Percentiles rank a stretch among this genome's conserved stretches.
Conservation (phyloP, 805 yeast genomes). For the Kazachstania psychrophila region DNA sequence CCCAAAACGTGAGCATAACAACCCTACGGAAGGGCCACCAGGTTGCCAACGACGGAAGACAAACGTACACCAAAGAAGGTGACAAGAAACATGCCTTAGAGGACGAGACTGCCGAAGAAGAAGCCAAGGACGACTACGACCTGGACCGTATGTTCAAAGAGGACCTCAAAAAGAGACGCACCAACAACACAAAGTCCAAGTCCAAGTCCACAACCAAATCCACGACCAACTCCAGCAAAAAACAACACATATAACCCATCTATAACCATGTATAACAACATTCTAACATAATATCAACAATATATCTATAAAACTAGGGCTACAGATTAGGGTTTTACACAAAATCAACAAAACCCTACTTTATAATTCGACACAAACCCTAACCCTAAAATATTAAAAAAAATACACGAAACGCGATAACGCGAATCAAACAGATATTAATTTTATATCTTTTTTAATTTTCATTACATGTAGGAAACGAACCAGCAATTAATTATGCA, state of each 20-base stretch:
- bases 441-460: too few relatives aligned
- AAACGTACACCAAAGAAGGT: constrained; percentile 17
- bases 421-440: too few relatives aligned
- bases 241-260: neutral
- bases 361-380: too few relatives aligned
- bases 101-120: constrained; percentile 30
- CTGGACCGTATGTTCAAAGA: constrained; percentile 17
- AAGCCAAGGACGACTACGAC: constrained; percentile 16
- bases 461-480: too few relatives aligned
- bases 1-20: constrained; percentile 3
- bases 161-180: constrained; percentile 12
- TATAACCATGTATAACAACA: neutral
- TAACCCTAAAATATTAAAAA: too few relatives aligned
- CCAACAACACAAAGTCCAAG: constrained; percentile 14
- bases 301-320: too few relatives aligned
- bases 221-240: neutral
- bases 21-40: neutral
- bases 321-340: too few relatives aligned
- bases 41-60: neutral
- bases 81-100: constrained; percentile 30
- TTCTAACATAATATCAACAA: too few relatives aligned
- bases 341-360: too few relatives aligned
- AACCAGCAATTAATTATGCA: too few relatives aligned
- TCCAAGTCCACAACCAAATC: neutral
- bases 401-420: too few relatives aligned